These are phyloP conservation scores for Boletus insuetus DNA, from an alignment of 768 basidiomycete genomes.

Conservation along the genomic window DNA sequence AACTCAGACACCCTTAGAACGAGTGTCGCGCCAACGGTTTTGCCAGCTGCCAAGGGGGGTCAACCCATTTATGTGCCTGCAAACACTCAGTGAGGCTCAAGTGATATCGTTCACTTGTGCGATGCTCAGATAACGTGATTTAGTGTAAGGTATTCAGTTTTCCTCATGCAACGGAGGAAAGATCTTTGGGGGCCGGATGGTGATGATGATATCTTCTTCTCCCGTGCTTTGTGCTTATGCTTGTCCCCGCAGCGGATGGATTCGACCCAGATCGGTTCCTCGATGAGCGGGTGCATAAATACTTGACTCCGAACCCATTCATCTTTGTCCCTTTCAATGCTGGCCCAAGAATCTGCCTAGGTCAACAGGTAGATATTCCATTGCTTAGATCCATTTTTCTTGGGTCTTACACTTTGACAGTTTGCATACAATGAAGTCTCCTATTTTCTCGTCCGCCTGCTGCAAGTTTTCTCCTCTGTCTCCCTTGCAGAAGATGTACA, in stretches of 20 bases:
- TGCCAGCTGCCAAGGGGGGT: constrained; percentile 25
- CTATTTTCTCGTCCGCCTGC: constrained; percentile 57
- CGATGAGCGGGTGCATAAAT: constrained; percentile 55
- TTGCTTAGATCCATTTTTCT: too few relatives aligned
- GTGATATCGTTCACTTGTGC: too few relatives aligned
- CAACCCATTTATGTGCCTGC: constrained; percentile 34
- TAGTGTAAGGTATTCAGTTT: constrained; percentile 46
- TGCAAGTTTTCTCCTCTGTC: constrained; percentile 53
- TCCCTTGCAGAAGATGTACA: constrained; percentile 45
- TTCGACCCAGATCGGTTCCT: constrained; percentile 72
- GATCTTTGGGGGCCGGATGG: constrained; percentile 72
- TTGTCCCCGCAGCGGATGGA: constrained; percentile 38
- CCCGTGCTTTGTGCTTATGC: background rate
- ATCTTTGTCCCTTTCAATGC: constrained; percentile 45
- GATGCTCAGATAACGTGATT: background rate
- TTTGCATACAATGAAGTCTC: constrained; percentile 68
- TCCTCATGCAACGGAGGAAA: constrained; percentile 57
- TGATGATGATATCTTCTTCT: constrained; percentile 15
- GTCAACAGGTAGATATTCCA: constrained; percentile 31
- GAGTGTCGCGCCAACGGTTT: constrained; percentile 20
- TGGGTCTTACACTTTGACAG: constrained; percentile 24
- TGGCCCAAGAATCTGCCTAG: constrained; percentile 38
- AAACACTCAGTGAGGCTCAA: constrained; percentile 23
- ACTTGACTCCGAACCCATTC: constrained; percentile 53
- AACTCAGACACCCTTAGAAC: constrained; percentile 14